These are phyloP conservation scores for Didymella sp. DNA, from an alignment of 2,329 filamentous ascomycete species.

Conservation along the genomic window DNA sequence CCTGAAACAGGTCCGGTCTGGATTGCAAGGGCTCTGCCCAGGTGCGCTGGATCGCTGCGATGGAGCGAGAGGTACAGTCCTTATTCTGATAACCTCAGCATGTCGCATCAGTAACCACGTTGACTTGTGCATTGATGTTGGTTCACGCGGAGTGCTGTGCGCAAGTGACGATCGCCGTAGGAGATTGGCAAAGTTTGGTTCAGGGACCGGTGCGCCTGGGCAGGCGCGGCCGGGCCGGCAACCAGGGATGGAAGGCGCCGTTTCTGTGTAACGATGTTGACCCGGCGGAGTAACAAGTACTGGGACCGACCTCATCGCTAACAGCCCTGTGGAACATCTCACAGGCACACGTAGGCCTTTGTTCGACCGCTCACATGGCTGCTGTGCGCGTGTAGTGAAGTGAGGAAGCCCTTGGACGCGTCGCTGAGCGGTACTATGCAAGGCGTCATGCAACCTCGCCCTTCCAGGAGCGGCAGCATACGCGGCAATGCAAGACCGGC, in stretches of 20 bases:
- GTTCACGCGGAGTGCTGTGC: constrained; percentile 3
- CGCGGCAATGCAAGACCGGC: constrained; percentile 11
- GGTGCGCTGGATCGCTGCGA: not conserved
- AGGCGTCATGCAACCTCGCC: constrained; percentile 8
- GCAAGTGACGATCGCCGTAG: constrained; percentile 6
- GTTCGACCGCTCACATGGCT: constrained; percentile 10
- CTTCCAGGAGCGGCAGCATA: constrained; percentile 1
- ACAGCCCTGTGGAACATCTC: constrained; percentile 11
- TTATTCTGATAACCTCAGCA: not conserved
- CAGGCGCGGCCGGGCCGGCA: constrained; percentile 15
- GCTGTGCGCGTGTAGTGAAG: constrained; percentile 12
- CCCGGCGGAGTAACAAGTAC: constrained; percentile 14
- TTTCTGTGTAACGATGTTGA: constrained; percentile 17
- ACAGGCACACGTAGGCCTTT: constrained; percentile 15
- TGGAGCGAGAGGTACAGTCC: not conserved
- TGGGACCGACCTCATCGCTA: constrained; percentile 6
- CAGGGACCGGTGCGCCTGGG: constrained; percentile 11
- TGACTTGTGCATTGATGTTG: constrained; percentile 5
- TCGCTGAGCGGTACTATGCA: constrained; percentile 8
- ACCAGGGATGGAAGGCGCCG: constrained; percentile 15
- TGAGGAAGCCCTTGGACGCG: constrained; percentile 5
- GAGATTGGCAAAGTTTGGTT: constrained; percentile 4
- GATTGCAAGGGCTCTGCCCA: not conserved
- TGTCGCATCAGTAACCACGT: not conserved
- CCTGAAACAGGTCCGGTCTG: not conserved